phyloP scores from a whole-genome alignment of 495 filamentous ascomycete species.

The Lepidopterella palustris region DNA sequence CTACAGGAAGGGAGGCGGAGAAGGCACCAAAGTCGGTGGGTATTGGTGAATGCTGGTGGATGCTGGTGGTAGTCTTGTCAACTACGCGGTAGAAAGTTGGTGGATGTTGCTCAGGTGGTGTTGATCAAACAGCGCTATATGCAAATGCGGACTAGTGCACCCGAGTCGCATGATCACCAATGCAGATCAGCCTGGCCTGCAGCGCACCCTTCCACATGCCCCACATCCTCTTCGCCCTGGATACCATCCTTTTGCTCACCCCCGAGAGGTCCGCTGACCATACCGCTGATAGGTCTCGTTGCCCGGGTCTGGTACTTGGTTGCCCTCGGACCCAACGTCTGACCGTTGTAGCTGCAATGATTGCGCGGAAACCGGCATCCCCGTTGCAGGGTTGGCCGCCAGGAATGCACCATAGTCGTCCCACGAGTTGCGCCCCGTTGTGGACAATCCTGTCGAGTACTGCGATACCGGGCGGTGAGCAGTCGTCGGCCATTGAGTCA shows the following conservation, averaged over 20 bases:
- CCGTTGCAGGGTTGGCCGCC: conserved; percentile 12
- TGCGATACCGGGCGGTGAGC: conserved; percentile 20
- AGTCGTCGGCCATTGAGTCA: conserved; percentile 25
- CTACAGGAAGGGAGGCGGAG: no score
- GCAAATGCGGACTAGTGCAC: background rate
- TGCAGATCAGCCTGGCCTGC: background rate
- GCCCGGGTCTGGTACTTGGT: conserved; percentile 15
- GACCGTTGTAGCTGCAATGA: conserved; percentile 28
- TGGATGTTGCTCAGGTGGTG: background rate
- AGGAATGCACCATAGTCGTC: conserved; percentile 25
- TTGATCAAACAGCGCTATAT: background rate
- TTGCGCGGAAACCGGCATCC: conserved; percentile 20
- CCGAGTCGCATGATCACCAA: conserved; percentile 6
- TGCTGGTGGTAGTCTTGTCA: background rate
- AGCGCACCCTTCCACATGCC: conserved; percentile 2
- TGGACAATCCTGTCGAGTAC: conserved; percentile 15
- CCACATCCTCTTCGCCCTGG: background rate
- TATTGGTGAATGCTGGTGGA: background rate
- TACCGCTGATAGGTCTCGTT: conserved; percentile 26
- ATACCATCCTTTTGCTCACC: conserved; percentile 5
- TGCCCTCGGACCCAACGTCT: conserved; percentile 17
- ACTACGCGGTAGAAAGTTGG: background rate
- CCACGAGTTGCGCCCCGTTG: conserved; percentile 19
- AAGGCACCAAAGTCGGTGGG: no score
- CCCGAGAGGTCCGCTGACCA: conserved; percentile 28